Percentiles rank a stretch among this genome's conserved stretches.
Conservation (phyloP, 2,329 filamentous ascomycete species). For the Grosmannia serpens region DNA sequence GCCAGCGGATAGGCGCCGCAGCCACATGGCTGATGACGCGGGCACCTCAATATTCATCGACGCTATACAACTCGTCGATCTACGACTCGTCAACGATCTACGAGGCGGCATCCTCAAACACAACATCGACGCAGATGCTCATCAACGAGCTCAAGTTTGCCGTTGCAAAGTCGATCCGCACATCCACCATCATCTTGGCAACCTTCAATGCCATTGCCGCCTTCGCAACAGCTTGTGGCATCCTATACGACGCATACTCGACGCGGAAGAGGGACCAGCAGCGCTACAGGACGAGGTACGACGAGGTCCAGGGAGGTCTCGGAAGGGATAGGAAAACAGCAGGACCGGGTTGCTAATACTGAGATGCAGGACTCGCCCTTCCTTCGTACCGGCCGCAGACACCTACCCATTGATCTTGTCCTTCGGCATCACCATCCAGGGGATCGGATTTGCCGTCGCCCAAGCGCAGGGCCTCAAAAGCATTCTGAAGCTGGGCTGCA, state of each 20-base stretch:
- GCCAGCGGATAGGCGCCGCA: slow-evolving; percentile 12
- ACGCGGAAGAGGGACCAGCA: slow-evolving; percentile 28
- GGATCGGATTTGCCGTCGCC: slow-evolving; percentile 42
- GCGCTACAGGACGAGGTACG: slow-evolving; percentile 29
- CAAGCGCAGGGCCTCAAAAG: slow-evolving; percentile 43
- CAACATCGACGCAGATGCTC: slow-evolving; percentile 28
- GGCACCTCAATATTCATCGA: slow-evolving; percentile 13
- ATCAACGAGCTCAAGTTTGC: slow-evolving; percentile 41
- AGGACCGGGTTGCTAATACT: neutral
- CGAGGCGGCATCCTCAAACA: slow-evolving; percentile 22
- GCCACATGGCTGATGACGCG: slow-evolving; percentile 20
- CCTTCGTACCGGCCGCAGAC: slow-evolving; percentile 34
- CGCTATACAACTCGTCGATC: neutral
- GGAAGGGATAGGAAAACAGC: neutral
- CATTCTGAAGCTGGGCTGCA: slow-evolving; percentile 40
- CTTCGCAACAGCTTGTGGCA: slow-evolving; percentile 42
- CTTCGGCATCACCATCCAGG: slow-evolving; percentile 45
- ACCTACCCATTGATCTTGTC: slow-evolving; percentile 45
- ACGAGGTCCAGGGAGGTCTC: neutral
- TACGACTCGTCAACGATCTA: slow-evolving; percentile 1
- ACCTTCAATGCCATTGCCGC: slow-evolving; percentile 49
- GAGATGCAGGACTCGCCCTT: slow-evolving; percentile 20
- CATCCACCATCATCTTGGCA: slow-evolving; percentile 49
- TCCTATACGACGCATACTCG: slow-evolving; percentile 44
- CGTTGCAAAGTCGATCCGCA: slow-evolving; percentile 45